A percentile compares a stretch with the other conserved stretches of the same genome.
These are phyloP conservation scores for Pythium sukuiense DNA, from an alignment of 352 stramenopile genomes.

Conservation along the genomic window DNA sequence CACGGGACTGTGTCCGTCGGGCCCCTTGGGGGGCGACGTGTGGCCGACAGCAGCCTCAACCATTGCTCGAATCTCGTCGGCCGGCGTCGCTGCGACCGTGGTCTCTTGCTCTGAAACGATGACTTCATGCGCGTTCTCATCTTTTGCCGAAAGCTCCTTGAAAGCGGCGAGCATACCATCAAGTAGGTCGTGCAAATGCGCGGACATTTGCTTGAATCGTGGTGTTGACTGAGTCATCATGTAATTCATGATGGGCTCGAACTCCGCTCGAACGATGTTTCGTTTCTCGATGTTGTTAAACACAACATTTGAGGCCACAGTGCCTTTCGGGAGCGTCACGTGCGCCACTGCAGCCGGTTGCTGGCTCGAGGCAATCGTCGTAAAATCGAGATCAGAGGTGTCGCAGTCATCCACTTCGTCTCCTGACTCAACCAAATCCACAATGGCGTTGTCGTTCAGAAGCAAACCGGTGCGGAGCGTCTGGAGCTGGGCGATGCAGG, in stretches of 20 bases:
- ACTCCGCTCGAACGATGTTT: neutral
- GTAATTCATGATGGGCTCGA: neutral
- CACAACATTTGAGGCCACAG: neutral
- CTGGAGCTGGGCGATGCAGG: neutral
- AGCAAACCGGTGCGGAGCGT: neutral
- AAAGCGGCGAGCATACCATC: too few species aligned
- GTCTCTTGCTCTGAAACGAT: neutral
- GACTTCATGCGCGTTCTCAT: neutral
- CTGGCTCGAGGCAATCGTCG: neutral
- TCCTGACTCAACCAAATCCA: neutral
- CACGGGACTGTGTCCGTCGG: too few species aligned
- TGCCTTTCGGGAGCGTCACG: neutral
- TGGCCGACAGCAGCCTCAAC: too few species aligned
- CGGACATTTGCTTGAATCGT: too few species aligned
- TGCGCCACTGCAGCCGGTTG: neutral
- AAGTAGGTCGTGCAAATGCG: too few species aligned
- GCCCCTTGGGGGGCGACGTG: too few species aligned
- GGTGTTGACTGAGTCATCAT: neutral
- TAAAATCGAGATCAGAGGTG: neutral
- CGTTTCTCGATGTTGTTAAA: neutral
- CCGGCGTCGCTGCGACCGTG: too few species aligned
- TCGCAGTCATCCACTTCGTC: neutral
- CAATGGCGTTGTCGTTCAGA: neutral
- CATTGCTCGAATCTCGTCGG: too few species aligned
- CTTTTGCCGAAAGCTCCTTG: too few species aligned